These are phyloP conservation scores for Termitomyces eurrhizus DNA, from an alignment of 768 basidiomycete species.

Conservation along the genomic window DNA sequence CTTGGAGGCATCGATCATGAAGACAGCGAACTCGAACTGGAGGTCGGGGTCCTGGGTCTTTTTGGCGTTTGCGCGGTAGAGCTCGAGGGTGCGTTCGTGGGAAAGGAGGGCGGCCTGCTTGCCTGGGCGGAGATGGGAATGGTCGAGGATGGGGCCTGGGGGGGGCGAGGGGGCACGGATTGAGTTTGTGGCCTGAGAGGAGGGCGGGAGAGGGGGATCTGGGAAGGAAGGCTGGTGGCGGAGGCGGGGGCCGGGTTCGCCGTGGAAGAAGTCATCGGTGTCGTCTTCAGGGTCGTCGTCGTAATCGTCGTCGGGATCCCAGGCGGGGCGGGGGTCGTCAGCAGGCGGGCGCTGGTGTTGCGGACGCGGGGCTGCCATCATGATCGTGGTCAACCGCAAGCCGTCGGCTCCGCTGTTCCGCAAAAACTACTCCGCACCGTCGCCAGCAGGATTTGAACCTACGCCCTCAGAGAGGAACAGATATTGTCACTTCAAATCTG, in stretches of 20 bases:
- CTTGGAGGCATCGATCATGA: slow-evolving; percentile 98
- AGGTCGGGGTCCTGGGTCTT: slow-evolving; percentile 98
- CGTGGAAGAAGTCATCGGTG: slow-evolving; percentile 22
- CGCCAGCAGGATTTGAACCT: slow-evolving; percentile 27
- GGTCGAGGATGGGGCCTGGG: slow-evolving; percentile 75
- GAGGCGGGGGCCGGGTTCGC: slow-evolving; percentile 10
- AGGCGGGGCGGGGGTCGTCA: not conserved
- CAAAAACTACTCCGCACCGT: not conserved
- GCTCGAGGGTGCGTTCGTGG: slow-evolving; percentile 93
- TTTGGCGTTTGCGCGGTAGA: slow-evolving; percentile 97
- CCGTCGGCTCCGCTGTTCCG: not conserved
- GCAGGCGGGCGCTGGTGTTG: slow-evolving; percentile 11
- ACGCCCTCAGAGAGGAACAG: slow-evolving; percentile 43
- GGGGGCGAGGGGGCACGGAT: slow-evolving; percentile 66
- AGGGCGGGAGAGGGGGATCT: slow-evolving; percentile 23
- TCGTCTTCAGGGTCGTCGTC: slow-evolving; percentile 19
- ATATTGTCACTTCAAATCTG: slow-evolving; percentile 49
- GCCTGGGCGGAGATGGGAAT: slow-evolving; percentile 90
- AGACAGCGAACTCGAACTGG: slow-evolving; percentile 97
- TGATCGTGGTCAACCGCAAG: slow-evolving; percentile 4
- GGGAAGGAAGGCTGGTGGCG: slow-evolving; percentile 10
- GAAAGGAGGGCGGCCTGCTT: slow-evolving; percentile 90
- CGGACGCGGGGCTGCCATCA: slow-evolving; percentile 15
- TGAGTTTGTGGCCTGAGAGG: slow-evolving; percentile 49
- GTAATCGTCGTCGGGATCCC: slow-evolving; percentile 17